phyloP scores from a whole-genome alignment of 2,329 filamentous ascomycete genomes.

The Plectosphaerella sp. region DNA sequence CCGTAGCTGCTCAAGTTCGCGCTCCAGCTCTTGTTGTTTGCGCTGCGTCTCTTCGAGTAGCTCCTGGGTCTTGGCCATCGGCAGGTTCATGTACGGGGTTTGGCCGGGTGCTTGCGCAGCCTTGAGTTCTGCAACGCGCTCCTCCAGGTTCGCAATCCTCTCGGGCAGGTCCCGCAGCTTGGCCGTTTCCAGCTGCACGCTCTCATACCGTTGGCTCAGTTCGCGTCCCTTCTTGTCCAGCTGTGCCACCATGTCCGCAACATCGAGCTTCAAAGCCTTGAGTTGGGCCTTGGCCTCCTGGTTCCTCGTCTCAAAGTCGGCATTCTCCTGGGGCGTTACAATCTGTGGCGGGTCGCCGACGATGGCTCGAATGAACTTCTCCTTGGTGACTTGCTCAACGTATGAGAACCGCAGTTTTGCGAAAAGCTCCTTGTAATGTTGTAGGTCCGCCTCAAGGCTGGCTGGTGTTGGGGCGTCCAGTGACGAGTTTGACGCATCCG shows the following conservation, averaged over 20 bases:
- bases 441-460: conserved; percentile 75
- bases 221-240: conserved; percentile 63
- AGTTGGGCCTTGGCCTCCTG: conserved; percentile 69
- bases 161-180: conserved; percentile 46
- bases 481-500: conserved; percentile 65
- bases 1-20: conserved; percentile 59
- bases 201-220: conserved; percentile 51
- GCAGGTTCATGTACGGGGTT: conserved; percentile 46
- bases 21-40: conserved; percentile 52
- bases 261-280: conserved; percentile 75
- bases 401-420: conserved; percentile 96
- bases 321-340: conserved; percentile 77
- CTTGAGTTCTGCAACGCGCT: conserved; percentile 39
- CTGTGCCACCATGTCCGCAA: conserved; percentile 66
- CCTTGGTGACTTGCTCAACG: conserved; percentile 97
- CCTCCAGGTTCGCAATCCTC: conserved; percentile 44
- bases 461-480: conserved; percentile 68
- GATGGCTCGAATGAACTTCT: conserved; percentile 92
- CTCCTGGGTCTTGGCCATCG: conserved; percentile 51
- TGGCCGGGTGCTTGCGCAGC: conserved; percentile 29
- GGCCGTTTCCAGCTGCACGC: conserved; percentile 41
- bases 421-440: conserved; percentile 92
- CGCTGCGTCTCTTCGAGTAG: conserved; percentile 46
- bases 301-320: conserved; percentile 66
- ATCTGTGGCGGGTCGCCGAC: conserved; percentile 86